Conservation (phyloP, 768 basidiomycete species). For the Boletus fagicola region DNA sequence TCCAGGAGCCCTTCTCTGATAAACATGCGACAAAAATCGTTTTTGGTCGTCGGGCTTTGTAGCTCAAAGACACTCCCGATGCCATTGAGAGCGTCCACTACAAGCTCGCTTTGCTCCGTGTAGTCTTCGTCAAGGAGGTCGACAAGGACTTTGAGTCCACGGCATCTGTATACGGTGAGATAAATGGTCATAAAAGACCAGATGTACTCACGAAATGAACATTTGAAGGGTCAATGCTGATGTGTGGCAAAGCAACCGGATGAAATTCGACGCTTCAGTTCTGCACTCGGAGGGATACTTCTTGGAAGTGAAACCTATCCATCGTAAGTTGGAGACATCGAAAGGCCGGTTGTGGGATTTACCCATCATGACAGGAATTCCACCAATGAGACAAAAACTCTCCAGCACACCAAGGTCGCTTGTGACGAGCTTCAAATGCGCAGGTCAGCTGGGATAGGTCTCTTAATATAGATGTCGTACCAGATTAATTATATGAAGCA, state of each 20-base stretch:
- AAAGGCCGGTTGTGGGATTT: slow-evolving; percentile 21
- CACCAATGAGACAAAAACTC: slow-evolving; percentile 92
- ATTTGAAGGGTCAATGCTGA: slow-evolving; percentile 94
- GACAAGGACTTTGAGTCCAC: slow-evolving; percentile 90
- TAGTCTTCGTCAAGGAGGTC: slow-evolving; percentile 97
- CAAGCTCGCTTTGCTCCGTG: slow-evolving; percentile 83
- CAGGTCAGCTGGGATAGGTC: not conserved
- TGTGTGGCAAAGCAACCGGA: slow-evolving; percentile 86
- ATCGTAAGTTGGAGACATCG: slow-evolving; percentile 3
- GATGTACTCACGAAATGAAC: slow-evolving; percentile 91
- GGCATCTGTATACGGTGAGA: slow-evolving; percentile 57
- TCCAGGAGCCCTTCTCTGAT: slow-evolving; percentile 93
- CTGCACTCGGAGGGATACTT: slow-evolving; percentile 92
- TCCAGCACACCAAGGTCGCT: slow-evolving; percentile 85
- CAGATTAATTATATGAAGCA: slow-evolving; percentile 87
- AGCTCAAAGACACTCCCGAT: slow-evolving; percentile 95
- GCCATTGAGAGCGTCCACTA: slow-evolving; percentile 91
- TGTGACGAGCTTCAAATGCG: slow-evolving; percentile 49
- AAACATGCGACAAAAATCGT: slow-evolving; percentile 98
- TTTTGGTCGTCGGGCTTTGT: slow-evolving; percentile 94
- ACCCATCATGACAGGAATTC: slow-evolving; percentile 96
- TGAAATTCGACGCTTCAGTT: slow-evolving; percentile 93
- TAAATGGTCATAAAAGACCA: not conserved
- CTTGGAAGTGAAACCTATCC: slow-evolving; percentile 86
- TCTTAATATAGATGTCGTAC: slow-evolving; percentile 39